Conservation (phyloP, 1,139 yeast genomes). For the Blastobotrys persicus region DNA sequence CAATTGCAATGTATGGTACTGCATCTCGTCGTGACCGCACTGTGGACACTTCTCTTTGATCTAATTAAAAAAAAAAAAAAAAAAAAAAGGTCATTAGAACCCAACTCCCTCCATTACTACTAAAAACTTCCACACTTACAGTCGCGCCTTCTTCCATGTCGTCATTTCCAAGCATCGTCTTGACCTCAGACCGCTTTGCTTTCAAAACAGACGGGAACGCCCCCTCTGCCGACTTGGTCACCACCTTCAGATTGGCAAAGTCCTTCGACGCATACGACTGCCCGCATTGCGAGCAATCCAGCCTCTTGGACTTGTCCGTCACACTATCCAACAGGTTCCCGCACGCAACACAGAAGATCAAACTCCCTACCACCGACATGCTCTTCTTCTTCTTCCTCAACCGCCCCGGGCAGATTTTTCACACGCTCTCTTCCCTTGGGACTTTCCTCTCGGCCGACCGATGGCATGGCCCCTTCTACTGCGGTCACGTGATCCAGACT, state of each 20-base stretch:
- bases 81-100: too few relatives aligned
- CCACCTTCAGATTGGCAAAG: constrained; percentile 78
- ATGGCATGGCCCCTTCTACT: too few relatives aligned
- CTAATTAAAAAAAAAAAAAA: constrained; percentile 15
- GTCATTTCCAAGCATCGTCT: constrained; percentile 70
- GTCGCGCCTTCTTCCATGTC: constrained; percentile 94
- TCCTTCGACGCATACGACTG: constrained; percentile 52
- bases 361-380: constrained; percentile 94
- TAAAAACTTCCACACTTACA: constrained; percentile 27
- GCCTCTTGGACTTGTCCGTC: constrained; percentile 43
- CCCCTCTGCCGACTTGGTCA: constrained; percentile 79
- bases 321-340: constrained; percentile 82
- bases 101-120: too few relatives aligned
- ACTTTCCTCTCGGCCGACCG: too few relatives aligned
- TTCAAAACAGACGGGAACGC: constrained; percentile 88
- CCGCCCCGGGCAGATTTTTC: not conserved
- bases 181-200: constrained; percentile 83
- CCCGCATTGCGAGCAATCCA: constrained; percentile 66
- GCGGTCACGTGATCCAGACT: too few relatives aligned
- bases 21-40: constrained; percentile 98
- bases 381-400: not conserved
- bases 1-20: constrained; percentile 90
- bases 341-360: constrained; percentile 91
- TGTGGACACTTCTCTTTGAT: constrained; percentile 96
- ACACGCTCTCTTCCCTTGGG: not conserved